Evolutionary conservation across 345 rosid genomes (phyloP).

Genomic region (Kandelia obovata): DNA sequence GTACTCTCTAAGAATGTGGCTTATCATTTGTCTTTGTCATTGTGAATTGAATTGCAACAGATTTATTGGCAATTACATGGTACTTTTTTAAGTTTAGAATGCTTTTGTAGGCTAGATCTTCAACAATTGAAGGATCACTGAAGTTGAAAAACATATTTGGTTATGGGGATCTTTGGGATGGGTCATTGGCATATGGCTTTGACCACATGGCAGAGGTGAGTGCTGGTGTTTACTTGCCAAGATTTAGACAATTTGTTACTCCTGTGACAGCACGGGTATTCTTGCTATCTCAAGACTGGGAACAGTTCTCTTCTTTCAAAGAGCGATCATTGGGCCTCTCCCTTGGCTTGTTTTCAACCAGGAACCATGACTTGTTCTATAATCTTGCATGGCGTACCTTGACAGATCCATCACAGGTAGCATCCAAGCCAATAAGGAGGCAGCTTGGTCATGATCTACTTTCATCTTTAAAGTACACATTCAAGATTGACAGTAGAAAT

Average conservation of each 20-base stretch:
- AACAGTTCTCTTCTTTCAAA: constrained; percentile 71
- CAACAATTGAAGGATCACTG: constrained; percentile 71
- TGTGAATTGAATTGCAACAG: not conserved
- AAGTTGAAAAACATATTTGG: constrained; percentile 84
- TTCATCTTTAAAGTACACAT: constrained; percentile 73
- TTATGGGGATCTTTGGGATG: constrained; percentile 93
- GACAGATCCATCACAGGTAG: constrained; percentile 66
- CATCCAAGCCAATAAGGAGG: constrained; percentile 66
- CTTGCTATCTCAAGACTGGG: constrained; percentile 88
- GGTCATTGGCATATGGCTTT: constrained; percentile 71
- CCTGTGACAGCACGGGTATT: constrained; percentile 64
- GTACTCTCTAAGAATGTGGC: not conserved
- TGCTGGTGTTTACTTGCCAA: constrained; percentile 70
- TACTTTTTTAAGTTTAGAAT: constrained; percentile 12
- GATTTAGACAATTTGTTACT: constrained; percentile 52
- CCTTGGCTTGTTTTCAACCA: constrained; percentile 65
- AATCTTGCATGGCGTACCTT: constrained; percentile 72
- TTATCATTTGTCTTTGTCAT: not conserved
- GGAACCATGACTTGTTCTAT: constrained; percentile 69
- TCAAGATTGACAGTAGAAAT: constrained; percentile 72
- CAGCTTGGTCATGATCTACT: constrained; percentile 84
- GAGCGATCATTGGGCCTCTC: constrained; percentile 80
- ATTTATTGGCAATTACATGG: constrained; percentile 3
- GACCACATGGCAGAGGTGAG: constrained; percentile 82
- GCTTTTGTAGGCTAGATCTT: constrained; percentile 68